phyloP scores from a whole-genome alignment of 1,284 basidiomycete species.

The Athelia sp. region DNA sequence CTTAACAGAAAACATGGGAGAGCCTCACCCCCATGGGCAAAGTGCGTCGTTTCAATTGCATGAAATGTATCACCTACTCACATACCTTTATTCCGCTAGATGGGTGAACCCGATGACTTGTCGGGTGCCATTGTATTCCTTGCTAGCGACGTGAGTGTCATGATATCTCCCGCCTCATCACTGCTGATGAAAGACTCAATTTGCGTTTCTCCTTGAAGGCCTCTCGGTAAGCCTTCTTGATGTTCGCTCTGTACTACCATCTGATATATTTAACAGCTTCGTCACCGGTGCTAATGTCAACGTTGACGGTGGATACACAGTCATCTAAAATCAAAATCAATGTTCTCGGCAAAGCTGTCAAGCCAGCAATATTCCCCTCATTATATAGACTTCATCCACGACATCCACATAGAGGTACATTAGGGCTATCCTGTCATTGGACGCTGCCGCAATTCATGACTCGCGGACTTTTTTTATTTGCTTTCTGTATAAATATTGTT shows the following conservation, averaged over 20 bases:
- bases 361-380: not conserved
- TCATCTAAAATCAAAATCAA: conserved; percentile 40
- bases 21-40: conserved; percentile 85
- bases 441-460: not conserved
- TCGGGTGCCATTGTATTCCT: conserved; percentile 84
- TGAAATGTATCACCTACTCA: conserved; percentile 6
- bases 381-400: not conserved
- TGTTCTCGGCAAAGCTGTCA: not conserved
- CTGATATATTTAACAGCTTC: no score
- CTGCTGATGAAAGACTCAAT: no score
- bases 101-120: conserved; percentile 75
- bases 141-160: conserved; percentile 50
- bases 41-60: conserved; percentile 36
- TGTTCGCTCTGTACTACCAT: no score
- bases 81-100: conserved; percentile 30
- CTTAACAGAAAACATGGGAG: conserved; percentile 79
- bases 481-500: not conserved
- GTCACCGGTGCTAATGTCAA: conserved; percentile 83
- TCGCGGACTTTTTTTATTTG: not conserved
- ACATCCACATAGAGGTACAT: conserved; percentile 3
- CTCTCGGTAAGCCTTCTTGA: no score
- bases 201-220: conserved; percentile 28
- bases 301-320: conserved; percentile 84
- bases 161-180: no score
- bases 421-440: not conserved